Base-by-base conservation (phyloP, 1,284 basidiomycete genomes). In the Phlebopus sp. region DNA sequence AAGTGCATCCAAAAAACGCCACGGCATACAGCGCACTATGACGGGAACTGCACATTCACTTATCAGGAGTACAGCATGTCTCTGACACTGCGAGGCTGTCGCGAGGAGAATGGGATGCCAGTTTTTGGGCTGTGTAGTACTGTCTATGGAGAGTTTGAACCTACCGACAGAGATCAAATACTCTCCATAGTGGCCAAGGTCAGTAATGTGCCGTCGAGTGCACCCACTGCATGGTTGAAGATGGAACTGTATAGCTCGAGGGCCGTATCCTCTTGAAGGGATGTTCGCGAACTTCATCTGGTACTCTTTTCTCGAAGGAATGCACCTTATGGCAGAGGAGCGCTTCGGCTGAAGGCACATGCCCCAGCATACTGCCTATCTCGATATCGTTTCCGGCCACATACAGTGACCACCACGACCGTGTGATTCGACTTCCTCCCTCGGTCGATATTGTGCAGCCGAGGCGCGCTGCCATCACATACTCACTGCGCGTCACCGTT, bases 281-380 rank as follows among this genome's bases (percentile, higher is more conserved):
- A 14, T 70, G 68, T 23, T 62, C 71, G 0, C 63, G 63, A 14
- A 60, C 69, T 1, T 59, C 57, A 2, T 54, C 55, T 2, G 60
- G 78, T 11, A 45, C 76, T 17, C 60, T 64, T n/a, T 57, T 63
- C 35, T 63, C 63, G 60, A 47, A 58, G 64, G 44, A 62, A 43
- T 21, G 68, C 44, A 60, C 58, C 2, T 57, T 84, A 4, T 84
- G 81, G 80, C 66, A 59, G 32, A 66, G 50, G 36, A 53, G 50
- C 11, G 58, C 53, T 2, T 49, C 54, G 25, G 53, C 47, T 3
- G 41, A 37, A 25, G 41, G 52, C 6, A 27, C 55, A 0, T 82
- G 75, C 53, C 81, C 77, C 3, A 56, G 64, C 46, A 63, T 73
- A 25, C 55, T 84, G n/a, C 68, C 74, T 0, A 76, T 86, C 52